These are phyloP conservation scores for Terana coerulea DNA, from an alignment of 768 basidiomycete genomes.

Conservation along the genomic window DNA sequence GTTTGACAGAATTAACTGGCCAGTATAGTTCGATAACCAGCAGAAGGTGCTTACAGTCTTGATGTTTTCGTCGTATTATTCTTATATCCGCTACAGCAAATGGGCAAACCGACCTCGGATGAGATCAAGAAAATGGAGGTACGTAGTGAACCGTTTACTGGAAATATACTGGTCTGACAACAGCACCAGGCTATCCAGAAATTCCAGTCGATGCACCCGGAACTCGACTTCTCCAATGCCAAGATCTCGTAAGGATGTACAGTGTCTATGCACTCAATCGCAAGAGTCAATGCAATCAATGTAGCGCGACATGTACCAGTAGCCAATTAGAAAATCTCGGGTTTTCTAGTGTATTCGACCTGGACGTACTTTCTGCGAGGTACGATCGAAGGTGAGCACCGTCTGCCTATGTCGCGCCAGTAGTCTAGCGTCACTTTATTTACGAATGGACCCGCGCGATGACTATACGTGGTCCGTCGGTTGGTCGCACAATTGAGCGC, in stretches of 20 bases:
- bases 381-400: too few species aligned
- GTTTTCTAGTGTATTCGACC: too few species aligned
- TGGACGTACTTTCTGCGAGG: too few species aligned
- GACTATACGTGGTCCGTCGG: too few species aligned
- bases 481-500: too few species aligned
- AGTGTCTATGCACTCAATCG: too few species aligned
- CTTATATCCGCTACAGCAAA: constrained; percentile 52
- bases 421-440: too few species aligned
- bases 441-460: too few species aligned
- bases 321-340: too few species aligned
- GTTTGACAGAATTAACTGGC: constrained; percentile 4
- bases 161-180: background rate
- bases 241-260: constrained; percentile 76
- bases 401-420: too few species aligned
- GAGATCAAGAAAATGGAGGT: constrained; percentile 93
- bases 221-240: constrained; percentile 91
- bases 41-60: constrained; percentile 47
- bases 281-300: background rate
- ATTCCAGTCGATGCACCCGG: constrained; percentile 88
- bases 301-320: background rate
- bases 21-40: constrained; percentile 69
- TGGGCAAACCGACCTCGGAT: constrained; percentile 94
- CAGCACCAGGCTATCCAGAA: constrained; percentile 67
- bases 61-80: background rate
- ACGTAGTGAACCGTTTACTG: constrained; percentile 16